Percentiles rank a stretch among this genome's conserved stretches.
Evolutionary conservation across 2,329 filamentous ascomycete species (phyloP).

Genomic region (Alternaria incomplexa): DNA sequence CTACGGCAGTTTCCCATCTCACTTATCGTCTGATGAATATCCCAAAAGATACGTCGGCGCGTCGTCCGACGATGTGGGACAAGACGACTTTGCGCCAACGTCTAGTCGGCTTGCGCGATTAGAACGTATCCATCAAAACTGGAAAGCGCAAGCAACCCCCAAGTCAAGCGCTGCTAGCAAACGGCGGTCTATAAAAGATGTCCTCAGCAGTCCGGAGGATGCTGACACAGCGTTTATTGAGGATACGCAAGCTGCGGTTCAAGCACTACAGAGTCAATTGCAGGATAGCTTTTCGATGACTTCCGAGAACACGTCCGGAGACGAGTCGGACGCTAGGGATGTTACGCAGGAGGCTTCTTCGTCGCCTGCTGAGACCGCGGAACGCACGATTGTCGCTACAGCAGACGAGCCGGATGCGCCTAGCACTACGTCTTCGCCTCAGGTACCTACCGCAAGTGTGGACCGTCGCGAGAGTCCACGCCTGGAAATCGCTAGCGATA

Average conservation of each 20-base stretch:
- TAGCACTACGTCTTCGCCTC: background rate
- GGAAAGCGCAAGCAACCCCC: constrained; percentile 24
- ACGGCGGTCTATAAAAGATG: background rate
- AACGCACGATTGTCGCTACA: background rate
- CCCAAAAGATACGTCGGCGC: background rate
- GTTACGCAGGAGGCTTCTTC: background rate
- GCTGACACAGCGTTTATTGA: constrained; percentile 44
- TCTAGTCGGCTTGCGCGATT: constrained; percentile 33
- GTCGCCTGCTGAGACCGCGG: background rate
- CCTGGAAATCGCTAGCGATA: background rate
- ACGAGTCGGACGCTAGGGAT: background rate
- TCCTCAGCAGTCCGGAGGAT: constrained; percentile 1
- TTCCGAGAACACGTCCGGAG: constrained; percentile 21
- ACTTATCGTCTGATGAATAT: constrained; percentile 18
- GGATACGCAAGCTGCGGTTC: constrained; percentile 52
- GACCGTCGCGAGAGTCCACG: background rate
- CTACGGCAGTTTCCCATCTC: constrained; percentile 44
- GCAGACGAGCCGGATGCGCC: background rate
- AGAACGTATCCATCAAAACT: constrained; percentile 32
- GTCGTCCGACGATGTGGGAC: background rate
- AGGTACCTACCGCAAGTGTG: background rate
- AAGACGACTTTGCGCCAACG: constrained; percentile 13
- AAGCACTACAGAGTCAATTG: constrained; percentile 52
- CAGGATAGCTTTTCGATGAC: constrained; percentile 29
- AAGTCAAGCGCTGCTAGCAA: constrained; percentile 6